A percentile compares a stretch with the other conserved stretches of the same genome.
phyloP scores from a whole-genome alignment of 164 flowering plant species.

The Hamamelis virginiana region DNA sequence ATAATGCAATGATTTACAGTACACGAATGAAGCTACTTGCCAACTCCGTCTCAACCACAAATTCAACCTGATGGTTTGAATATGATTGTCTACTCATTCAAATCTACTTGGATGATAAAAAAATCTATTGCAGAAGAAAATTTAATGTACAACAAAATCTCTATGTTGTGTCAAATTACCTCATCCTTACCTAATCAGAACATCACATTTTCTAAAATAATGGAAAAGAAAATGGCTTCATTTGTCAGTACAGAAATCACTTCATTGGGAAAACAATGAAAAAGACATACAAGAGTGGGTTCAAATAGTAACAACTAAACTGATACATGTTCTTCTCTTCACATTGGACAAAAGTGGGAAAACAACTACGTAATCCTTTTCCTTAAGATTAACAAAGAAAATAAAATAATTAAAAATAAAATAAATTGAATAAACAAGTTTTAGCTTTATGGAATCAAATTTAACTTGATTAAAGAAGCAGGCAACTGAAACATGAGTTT shows the following conservation, averaged over 20 bases:
- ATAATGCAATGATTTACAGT: too few relatives aligned
- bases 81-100: too few relatives aligned
- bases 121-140: too few relatives aligned
- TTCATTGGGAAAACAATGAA: neutral
- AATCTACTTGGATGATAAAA: too few relatives aligned
- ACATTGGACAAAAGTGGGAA: neutral
- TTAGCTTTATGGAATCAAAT: neutral
- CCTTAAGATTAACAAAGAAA: neutral
- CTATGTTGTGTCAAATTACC: neutral
- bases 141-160: neutral
- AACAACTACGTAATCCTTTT: neutral
- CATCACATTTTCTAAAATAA: neutral
- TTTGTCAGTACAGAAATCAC: neutral
- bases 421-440: neutral
- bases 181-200: neutral
- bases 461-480: neutral
- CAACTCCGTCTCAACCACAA: too few relatives aligned
- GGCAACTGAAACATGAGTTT: neutral
- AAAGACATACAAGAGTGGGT: neutral
- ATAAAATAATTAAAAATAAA: neutral
- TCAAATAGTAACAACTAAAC: neutral
- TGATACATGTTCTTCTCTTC: conserved; percentile 1
- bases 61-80: too few relatives aligned
- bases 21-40: too few relatives aligned
- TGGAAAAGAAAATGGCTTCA: neutral